phyloP scores from a whole-genome alignment of 345 rosid species.

The Viola odorata region DNA sequence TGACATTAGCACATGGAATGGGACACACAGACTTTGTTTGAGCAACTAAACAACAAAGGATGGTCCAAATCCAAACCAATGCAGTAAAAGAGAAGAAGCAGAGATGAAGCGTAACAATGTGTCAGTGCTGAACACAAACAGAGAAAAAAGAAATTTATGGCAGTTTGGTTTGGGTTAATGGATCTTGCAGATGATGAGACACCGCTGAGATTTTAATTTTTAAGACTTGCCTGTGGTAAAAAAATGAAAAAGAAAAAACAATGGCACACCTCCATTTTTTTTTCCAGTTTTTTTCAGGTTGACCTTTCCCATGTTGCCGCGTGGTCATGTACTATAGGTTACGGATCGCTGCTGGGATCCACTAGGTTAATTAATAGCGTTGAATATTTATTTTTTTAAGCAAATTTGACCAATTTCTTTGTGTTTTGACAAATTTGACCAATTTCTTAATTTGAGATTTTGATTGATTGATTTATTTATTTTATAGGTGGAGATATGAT shows the following conservation, averaged over 20 bases:
- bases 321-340: constrained; percentile 7
- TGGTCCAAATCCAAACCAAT: neutral
- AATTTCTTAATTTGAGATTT: no score
- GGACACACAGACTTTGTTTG: neutral
- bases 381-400: no score
- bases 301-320: constrained; percentile 8
- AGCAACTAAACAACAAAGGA: neutral
- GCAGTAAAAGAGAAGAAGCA: constrained; percentile 10
- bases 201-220: constrained; percentile 8
- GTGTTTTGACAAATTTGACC: no score
- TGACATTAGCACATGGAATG: neutral
- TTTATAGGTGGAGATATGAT: neutral
- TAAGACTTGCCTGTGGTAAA: constrained; percentile 14
- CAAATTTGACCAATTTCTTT: no score
- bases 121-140: neutral
- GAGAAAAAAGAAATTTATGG: neutral
- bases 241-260: neutral
- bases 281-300: no score
- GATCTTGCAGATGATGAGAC: constrained; percentile 20
- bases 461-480: no score
- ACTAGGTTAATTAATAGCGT: neutral
- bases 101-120: constrained; percentile 10
- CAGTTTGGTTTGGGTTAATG: constrained; percentile 17
- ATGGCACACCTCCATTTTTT: neutral
- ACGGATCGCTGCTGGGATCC: constrained; percentile 2